phyloP scores from a whole-genome alignment of 192 early-diverging fungal genomes.

The Coemansia sp. region DNA sequence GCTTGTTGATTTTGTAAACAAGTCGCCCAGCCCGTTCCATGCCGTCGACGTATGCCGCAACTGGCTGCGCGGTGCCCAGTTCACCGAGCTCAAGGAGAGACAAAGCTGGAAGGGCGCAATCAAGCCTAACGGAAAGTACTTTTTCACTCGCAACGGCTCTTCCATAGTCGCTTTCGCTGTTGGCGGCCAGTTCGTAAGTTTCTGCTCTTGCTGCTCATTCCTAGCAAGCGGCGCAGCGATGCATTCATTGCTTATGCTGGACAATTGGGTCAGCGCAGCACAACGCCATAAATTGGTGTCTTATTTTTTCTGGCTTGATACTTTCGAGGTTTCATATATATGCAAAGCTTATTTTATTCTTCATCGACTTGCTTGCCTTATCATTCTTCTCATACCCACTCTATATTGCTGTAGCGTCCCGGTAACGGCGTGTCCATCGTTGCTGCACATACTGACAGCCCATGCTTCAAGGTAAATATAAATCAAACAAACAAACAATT shows the following conservation, averaged over 20 bases:
- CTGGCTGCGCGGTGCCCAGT: slow-evolving; percentile 74
- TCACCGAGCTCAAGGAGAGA: slow-evolving; percentile 85
- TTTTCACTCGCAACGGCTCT: slow-evolving; percentile 90
- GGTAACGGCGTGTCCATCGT: slow-evolving; percentile 88
- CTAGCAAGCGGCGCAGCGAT: no score
- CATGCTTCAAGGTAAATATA: slow-evolving; percentile 70
- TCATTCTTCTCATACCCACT: no score
- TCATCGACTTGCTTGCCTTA: background rate
- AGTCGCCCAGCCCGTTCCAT: slow-evolving; percentile 94
- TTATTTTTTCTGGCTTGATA: no score
- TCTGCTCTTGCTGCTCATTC: background rate
- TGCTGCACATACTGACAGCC: slow-evolving; percentile 96
- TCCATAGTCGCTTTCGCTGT: slow-evolving; percentile 90
- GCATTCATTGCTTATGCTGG: no score
- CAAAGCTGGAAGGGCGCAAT: slow-evolving; percentile 74
- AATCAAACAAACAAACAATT: background rate
- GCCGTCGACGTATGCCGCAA: slow-evolving; percentile 76
- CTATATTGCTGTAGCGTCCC: slow-evolving; percentile 44
- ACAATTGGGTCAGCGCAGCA: no score
- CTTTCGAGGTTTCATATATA: no score
- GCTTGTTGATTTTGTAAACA: slow-evolving; percentile 87
- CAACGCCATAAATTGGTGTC: background rate
- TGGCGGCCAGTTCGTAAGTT: slow-evolving; percentile 73
- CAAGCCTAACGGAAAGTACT: slow-evolving; percentile 85
- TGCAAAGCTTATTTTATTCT: slow-evolving; percentile 2